Evolutionary conservation across 2,329 filamentous ascomycete genomes (phyloP).

Genomic region (Samsoniella hepiali): DNA sequence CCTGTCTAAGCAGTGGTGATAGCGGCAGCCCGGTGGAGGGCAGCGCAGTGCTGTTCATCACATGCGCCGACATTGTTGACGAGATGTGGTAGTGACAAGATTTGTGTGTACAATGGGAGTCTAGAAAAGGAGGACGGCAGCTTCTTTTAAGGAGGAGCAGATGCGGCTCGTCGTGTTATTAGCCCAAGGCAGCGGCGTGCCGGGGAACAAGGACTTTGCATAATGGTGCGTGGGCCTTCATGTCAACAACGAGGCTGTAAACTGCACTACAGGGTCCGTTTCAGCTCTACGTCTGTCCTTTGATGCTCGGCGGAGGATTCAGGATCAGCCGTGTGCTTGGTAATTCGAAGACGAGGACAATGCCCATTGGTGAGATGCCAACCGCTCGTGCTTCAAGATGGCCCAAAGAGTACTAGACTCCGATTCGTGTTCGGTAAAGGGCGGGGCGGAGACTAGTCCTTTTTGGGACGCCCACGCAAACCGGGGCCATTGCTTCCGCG

Average conservation of each 20-base stretch:
- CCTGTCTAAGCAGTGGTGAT: not conserved
- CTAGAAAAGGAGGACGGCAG: not conserved
- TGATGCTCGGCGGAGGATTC: not conserved
- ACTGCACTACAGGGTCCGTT: not conserved
- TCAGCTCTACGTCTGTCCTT: not conserved
- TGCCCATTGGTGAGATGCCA: constrained; percentile 1
- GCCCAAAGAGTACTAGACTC: constrained; percentile 14
- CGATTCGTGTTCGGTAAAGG: constrained; percentile 6
- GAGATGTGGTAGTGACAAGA: not conserved
- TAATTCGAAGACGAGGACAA: not conserved
- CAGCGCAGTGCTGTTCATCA: not conserved
- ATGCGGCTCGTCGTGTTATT: not conserved
- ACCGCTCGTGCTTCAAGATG: not conserved
- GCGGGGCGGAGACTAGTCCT: constrained; percentile 13
- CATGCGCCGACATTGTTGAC: not conserved
- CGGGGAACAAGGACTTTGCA: not conserved
- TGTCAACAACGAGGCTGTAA: not conserved
- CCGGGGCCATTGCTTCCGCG: not conserved
- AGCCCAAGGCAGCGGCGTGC: not conserved
- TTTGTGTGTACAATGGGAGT: not conserved
- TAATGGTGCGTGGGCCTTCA: not conserved
- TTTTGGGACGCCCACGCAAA: not conserved
- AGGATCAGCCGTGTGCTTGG: not conserved
- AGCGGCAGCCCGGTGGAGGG: not conserved
- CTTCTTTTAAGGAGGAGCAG: not conserved